Base-by-base conservation (phyloP, 345 rosid species). In the Cardamine chenopodiifolia region DNA sequence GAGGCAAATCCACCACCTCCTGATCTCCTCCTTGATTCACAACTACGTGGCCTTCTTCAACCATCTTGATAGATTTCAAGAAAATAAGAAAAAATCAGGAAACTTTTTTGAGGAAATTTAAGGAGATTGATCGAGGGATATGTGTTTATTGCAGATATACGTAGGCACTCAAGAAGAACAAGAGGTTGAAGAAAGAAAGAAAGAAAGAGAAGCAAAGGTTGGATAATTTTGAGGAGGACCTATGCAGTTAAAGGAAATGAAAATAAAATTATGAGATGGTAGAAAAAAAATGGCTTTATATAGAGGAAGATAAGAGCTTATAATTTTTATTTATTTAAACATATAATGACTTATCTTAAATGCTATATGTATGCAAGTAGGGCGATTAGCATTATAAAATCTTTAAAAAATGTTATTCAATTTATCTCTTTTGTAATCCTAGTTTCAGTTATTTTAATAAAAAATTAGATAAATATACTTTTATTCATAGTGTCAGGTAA, bases 1-100 rank as follows among this genome's bases (percentile, higher is more conserved):
- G 93, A 1, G 98, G 98, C 80, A 94, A 82, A 78, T 87, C 89
- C 6, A 86, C 70, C 19, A 79, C 53, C 45, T 78, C 81, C 44
- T 71, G 60, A 56, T 88, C 90, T 18, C 86, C 84, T 55, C 76
- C 88, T 83, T 78, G 86, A 78, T 88, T 86, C 81, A 83, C 70
- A 76, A 85, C 90, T 44, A 76, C 53, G 8, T 88, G 79, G 23
- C 81, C 95, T 74, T 83, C 97, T 44, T 66, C 81, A 29, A 72
- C 73, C 80, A 64, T 69, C 56, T 59, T 66, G 45, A 67, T 57
- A 15, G 62, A 50, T 66, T 18, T 26, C 63, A 62, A 72, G 69
- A 62, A 52, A 58, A 55, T 9, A 40, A 63, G 22, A 67, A 40
- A 44, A n/a, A 15, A 15, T 15, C 20, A 45, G 8, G 19, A 44